Percentiles rank a stretch among this genome's conserved stretches.
Evolutionary conservation across 2,329 filamentous ascomycete genomes (phyloP).

Genomic region (Septoria petroselini): DNA sequence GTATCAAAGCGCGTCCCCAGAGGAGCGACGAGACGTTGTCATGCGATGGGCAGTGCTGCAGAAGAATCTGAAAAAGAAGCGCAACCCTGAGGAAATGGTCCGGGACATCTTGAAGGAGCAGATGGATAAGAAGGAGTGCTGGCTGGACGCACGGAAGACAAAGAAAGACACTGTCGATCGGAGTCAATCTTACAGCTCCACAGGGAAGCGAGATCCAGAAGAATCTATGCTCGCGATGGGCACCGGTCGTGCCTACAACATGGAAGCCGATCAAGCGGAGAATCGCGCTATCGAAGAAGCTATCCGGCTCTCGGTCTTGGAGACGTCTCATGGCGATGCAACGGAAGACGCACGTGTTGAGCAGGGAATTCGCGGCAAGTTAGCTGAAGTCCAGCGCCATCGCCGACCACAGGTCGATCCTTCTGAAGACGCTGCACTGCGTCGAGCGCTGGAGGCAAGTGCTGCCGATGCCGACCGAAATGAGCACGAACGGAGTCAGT

Average conservation of each 20-base stretch:
- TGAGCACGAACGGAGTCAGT: conserved; percentile 39
- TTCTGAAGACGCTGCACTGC: conserved; percentile 44
- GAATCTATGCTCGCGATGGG: conserved; percentile 20
- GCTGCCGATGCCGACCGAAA: conserved; percentile 39
- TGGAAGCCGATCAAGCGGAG: conserved; percentile 39
- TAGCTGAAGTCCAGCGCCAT: conserved; percentile 54
- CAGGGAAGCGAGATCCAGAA: conserved; percentile 5
- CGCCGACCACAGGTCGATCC: conserved; percentile 37
- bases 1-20: conserved; percentile 50
- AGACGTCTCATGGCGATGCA: conserved; percentile 66
- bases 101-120: conserved; percentile 43
- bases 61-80: conserved; percentile 57
- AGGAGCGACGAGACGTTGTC: conserved; percentile 64
- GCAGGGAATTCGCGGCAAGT: conserved; percentile 68
- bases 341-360: conserved; percentile 70
- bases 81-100: conserved; percentile 56
- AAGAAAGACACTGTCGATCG: conserved; percentile 16
- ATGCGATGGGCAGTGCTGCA: conserved; percentile 61
- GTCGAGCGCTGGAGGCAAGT: conserved; percentile 52
- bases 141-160: conserved; percentile 14
- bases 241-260: conserved; percentile 14
- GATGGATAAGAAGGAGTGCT: conserved; percentile 33
- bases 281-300: conserved; percentile 67
- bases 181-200: conserved; percentile 7
- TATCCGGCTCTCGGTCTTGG: conserved; percentile 65